Evolutionary conservation across 345 rosid species (phyloP).

Genomic region (Hibiscus syriacus): DNA sequence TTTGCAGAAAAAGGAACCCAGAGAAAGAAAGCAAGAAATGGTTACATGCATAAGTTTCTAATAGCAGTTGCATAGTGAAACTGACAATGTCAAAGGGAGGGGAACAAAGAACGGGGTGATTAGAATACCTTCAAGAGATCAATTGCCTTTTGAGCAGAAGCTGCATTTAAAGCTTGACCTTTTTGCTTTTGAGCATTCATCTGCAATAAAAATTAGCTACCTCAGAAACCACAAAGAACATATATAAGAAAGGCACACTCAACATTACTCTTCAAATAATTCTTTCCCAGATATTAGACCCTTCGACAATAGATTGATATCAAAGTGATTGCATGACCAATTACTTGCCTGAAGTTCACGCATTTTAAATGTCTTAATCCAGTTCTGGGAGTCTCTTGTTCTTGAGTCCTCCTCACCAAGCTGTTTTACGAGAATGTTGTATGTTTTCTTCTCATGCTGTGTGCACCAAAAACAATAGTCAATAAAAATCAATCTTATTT

Average conservation of each 20-base stretch:
- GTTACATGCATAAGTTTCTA: background rate
- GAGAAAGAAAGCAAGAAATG: background rate
- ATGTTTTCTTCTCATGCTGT: constrained; percentile 98
- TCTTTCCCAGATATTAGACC: background rate
- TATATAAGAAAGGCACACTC: background rate
- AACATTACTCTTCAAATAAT: background rate
- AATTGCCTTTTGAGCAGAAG: constrained; percentile 84
- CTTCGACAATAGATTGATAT: background rate
- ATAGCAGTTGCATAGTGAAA: background rate
- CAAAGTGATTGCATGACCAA: background rate
- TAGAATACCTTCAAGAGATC: constrained; percentile 74
- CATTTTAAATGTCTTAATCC: constrained; percentile 95
- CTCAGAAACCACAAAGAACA: background rate
- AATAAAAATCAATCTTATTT: constrained; percentile 1
- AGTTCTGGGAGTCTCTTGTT: constrained; percentile 80
- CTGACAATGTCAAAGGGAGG: background rate
- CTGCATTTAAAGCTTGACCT: constrained; percentile 69
- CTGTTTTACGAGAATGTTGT: constrained; percentile 91
- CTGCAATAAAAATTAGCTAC: constrained; percentile 22
- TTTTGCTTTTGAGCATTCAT: constrained; percentile 91
- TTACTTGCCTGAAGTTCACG: constrained; percentile 75
- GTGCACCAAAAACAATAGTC: constrained; percentile 10
- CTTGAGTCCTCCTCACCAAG: constrained; percentile 96
- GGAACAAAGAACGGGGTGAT: background rate
- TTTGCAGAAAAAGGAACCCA: background rate